Percentiles rank a stretch among this genome's conserved stretches.
Evolutionary conservation across 2,329 filamentous ascomycete species (phyloP).

Genomic region (Chrysoporthe cubensis): DNA sequence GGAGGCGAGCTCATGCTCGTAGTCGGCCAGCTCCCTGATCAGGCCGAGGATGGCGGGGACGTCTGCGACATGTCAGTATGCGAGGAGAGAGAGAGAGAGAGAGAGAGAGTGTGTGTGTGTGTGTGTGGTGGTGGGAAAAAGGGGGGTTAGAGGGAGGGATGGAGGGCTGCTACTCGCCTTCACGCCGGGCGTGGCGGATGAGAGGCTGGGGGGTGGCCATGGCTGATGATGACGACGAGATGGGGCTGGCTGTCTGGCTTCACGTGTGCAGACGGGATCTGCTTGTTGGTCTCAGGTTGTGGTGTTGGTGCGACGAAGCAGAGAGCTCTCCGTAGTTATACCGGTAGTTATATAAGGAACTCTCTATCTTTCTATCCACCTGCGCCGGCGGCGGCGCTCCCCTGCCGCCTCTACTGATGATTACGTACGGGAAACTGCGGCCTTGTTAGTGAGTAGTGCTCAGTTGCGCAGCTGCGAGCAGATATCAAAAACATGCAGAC

Average conservation of each 20-base stretch:
- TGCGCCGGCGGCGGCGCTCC: background rate
- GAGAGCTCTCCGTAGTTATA: background rate
- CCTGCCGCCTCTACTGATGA: background rate
- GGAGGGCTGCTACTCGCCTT: slow-evolving; percentile 49
- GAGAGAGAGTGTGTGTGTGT: background rate
- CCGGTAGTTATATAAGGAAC: too few species aligned
- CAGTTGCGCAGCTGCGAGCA: slow-evolving; percentile 3
- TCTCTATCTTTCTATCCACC: too few species aligned
- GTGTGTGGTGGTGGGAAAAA: background rate
- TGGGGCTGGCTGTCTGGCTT: background rate
- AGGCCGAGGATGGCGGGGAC: slow-evolving; percentile 78
- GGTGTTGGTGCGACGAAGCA: background rate
- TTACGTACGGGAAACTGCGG: slow-evolving; percentile 5
- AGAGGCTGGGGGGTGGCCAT: slow-evolving; percentile 41
- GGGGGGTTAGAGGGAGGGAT: background rate
- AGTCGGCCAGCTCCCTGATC: slow-evolving; percentile 84
- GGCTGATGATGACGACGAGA: background rate
- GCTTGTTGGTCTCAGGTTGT: background rate
- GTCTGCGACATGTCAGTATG: slow-evolving; percentile 55
- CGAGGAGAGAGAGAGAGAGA: background rate
- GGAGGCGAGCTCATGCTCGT: slow-evolving; percentile 75
- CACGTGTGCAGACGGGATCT: background rate
- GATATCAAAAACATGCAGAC: background rate
- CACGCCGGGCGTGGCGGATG: slow-evolving; percentile 62
- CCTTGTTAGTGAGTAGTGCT: background rate